Evolutionary conservation across 1,139 yeast species (phyloP).

Genomic region (Lodderomyces parapsilosis): DNA sequence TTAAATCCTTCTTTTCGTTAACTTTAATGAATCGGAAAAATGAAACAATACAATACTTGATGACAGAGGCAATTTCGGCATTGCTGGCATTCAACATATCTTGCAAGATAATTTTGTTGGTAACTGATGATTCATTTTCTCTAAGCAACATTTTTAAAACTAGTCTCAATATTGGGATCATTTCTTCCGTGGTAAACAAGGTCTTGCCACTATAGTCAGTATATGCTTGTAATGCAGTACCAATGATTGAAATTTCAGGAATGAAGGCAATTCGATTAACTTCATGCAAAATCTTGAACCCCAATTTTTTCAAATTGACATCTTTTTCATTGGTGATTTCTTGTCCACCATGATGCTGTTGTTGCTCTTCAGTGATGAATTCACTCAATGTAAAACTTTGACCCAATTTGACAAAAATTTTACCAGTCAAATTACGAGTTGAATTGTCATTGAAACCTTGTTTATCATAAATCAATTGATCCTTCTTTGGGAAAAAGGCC

Average conservation of each 20-base stretch:
- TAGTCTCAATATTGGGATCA: slow-evolving; percentile 30
- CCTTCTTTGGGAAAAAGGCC: slow-evolving; percentile 19
- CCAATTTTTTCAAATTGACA: slow-evolving; percentile 42
- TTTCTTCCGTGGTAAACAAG: slow-evolving; percentile 22
- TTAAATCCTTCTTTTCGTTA: slow-evolving; percentile 24
- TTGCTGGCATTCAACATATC: slow-evolving; percentile 17
- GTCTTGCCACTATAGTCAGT: slow-evolving; percentile 26
- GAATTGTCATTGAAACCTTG: slow-evolving; percentile 27
- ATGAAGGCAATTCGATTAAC: slow-evolving; percentile 36
- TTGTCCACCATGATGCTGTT: slow-evolving; percentile 7
- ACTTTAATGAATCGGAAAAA: slow-evolving; percentile 38
- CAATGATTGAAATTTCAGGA: slow-evolving; percentile 41
- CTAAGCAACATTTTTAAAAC: slow-evolving; percentile 22
- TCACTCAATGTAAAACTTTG: slow-evolving; percentile 30
- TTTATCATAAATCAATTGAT: slow-evolving; percentile 16
- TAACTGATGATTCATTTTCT: slow-evolving; percentile 21
- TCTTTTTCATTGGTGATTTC: slow-evolving; percentile 8
- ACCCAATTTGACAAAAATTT: slow-evolving; percentile 40
- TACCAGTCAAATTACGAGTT: slow-evolving; percentile 32
- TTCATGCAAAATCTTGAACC: slow-evolving; percentile 42
- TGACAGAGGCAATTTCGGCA: slow-evolving; percentile 20
- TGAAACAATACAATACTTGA: slow-evolving; percentile 29
- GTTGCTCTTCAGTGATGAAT: slow-evolving; percentile 16
- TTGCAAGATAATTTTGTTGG: slow-evolving; percentile 22
- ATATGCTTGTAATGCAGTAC: slow-evolving; percentile 36